Conservation (phyloP, 441 rosid genomes). For the Theobroma grandiflorum region DNA sequence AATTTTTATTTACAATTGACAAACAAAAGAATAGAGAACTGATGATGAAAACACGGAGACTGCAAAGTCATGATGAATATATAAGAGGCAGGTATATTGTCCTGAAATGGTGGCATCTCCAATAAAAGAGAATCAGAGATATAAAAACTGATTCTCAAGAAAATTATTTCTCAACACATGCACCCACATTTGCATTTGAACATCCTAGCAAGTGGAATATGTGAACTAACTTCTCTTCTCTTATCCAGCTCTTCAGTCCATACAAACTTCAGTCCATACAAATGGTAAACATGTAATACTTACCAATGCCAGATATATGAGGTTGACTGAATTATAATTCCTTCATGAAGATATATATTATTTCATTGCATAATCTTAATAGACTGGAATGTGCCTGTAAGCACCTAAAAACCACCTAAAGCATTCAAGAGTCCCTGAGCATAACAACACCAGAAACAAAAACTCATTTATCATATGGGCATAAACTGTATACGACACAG, state of each 20-base stretch:
- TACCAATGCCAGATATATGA: not conserved
- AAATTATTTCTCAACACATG: constrained; percentile 18
- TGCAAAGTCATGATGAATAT: constrained; percentile 10
- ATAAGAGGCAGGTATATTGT: not conserved
- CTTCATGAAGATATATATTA: not conserved
- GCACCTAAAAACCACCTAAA: constrained; percentile 12
- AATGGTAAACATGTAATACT: not conserved
- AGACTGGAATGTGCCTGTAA: not conserved
- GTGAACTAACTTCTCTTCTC: constrained; percentile 9
- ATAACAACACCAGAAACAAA: not conserved
- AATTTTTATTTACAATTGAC: constrained; percentile 10
- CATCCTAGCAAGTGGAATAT: not conserved
- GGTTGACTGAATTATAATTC: not conserved
- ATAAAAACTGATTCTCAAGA: constrained; percentile 1
- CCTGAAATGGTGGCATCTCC: constrained; percentile 17
- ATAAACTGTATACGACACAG: not conserved
- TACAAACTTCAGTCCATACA: constrained; percentile 1
- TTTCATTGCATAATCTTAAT: too few species aligned
- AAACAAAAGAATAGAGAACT: not conserved
- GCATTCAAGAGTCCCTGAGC: not conserved
- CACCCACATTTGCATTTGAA: not conserved
- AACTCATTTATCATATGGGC: not conserved
- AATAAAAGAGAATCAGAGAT: not conserved
- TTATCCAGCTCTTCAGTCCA: constrained; percentile 2
- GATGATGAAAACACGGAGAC: not conserved